Base-by-base conservation (phyloP, 78 protist species). In the Dictyostelium purpureum region DNA sequence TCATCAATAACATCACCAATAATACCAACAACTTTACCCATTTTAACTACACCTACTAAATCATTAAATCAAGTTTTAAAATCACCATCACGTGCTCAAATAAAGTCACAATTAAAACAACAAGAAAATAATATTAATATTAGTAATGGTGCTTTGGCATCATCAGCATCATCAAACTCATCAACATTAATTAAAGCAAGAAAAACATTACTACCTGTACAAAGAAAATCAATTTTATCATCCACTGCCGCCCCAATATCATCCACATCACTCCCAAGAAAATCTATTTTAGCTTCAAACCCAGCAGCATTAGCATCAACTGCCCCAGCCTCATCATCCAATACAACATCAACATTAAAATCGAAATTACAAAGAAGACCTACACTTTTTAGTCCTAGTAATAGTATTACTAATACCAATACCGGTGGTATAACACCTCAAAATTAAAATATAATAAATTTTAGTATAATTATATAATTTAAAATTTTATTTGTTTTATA, bases 331-430 rank as follows among this genome's bases (percentile, higher is more conserved):
- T 63, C 71, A 63, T 14, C 52, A 1, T 47, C 52, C 7, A 47
- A 10, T 0, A 14, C 43, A 31, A 63, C 71, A 14, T 12, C 31
- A 31, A 11, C 42, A 14, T 3, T 63, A 63, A 63, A 63, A 63
- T 63, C 71, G 16, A 63, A 63, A 33, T 33, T 63, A 14, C 71
- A 63, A 63, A 63, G 71, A 63, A 35, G 71, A 12, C 71, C 71
- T 33, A 63, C 71, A 14, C 21, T 28, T 31, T 63, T 63, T 31
- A 63, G 40, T 63, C 33, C 43, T 37, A 63, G 5, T 37, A 47
- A 47, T 47, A 47, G 12, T 37, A 63, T 4, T 37, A 63, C n/a
- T 57, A 57, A 35, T 57, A 57, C 21, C 26, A 57, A 35, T 57
- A 57, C 38, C 66, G 66, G 66, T 57, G 66, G 66, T 57, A 57